Conservation (phyloP, 2,329 filamentous ascomycete species). For the Byssoonygena ceratinophila region DNA sequence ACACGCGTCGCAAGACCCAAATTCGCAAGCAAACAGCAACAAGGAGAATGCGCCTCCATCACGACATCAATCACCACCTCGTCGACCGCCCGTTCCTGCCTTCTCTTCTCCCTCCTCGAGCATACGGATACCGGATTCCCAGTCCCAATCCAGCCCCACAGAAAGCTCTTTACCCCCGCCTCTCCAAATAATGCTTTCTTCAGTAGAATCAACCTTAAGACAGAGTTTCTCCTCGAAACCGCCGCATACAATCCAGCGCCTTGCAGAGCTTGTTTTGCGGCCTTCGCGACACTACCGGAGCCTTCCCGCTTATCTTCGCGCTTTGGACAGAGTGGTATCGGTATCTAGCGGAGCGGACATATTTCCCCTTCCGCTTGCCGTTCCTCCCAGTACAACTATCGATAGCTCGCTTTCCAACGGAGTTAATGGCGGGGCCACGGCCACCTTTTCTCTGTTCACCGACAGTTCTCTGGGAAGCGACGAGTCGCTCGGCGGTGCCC, state of each 20-base stretch:
- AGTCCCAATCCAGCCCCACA: conserved; percentile 36
- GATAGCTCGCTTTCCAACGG: conserved; percentile 45
- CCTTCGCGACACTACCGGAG: conserved; percentile 72
- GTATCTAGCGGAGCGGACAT: conserved; percentile 72
- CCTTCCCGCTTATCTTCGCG: conserved; percentile 75
- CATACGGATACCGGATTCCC: conserved; percentile 36
- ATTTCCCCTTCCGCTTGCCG: conserved; percentile 62
- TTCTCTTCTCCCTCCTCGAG: conserved; percentile 30
- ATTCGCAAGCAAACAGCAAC: conserved; percentile 27
- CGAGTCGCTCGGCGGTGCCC: conserved; percentile 76
- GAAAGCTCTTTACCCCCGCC: conserved; percentile 50
- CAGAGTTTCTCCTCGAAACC: conserved; percentile 62
- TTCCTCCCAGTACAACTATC: conserved; percentile 42
- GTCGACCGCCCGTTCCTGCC: conserved; percentile 32
- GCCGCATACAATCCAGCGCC: conserved; percentile 84
- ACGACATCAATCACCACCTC: conserved; percentile 25
- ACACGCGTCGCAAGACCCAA: conserved; percentile 22
- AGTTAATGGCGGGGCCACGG: conserved; percentile 29
- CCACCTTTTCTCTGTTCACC: conserved; percentile 30
- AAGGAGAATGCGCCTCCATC: conserved; percentile 29
- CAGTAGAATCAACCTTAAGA: conserved; percentile 51
- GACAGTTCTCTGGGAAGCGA: conserved; percentile 58
- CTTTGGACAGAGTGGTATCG: conserved; percentile 78
- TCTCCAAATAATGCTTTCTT: conserved; percentile 51
- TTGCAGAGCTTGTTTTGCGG: conserved; percentile 71